Base-by-base conservation (phyloP, 2,329 filamentous ascomycete species). In the Chaetomium olivaceum region DNA sequence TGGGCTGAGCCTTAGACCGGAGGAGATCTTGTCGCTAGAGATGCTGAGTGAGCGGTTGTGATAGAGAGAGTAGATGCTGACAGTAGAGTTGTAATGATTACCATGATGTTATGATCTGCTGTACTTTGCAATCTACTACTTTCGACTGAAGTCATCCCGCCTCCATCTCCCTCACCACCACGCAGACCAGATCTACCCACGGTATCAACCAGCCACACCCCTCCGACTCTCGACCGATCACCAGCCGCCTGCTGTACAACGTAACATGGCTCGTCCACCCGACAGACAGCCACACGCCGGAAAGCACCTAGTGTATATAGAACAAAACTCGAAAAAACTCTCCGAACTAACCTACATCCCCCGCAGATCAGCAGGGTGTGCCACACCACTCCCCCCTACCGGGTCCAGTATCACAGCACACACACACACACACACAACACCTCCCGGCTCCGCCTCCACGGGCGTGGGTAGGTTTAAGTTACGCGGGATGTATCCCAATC, bases 1-100 rank as follows among this genome's bases (percentile, higher is more conserved):
- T 16, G 63, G 69, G 14, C 31, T 72, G 16, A 64, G 50, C 5
- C 57, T 72, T 8, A 55, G 68, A 11, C 68, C 67, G 0, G 70
- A 72, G 23, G 70, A 72, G 62, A 58, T 69, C 5, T 29, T 68
- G 62, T 68, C 65, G 29, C 43, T 72, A 31, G 70, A 72, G 64
- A 70, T 58, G 31, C 54, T 71, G 12, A 65, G 67, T 56, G 63
- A 70, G 56, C 62, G 70, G 52, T 56, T 71, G 46, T 69, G 50
- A 69, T 59, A 62, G 27, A 56, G 31, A 21, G n/a, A 14, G 8
- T 56, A 62, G 43, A 54, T 9, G 27, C 14, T 19, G 8, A 25
- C 14, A 33, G n/a, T 14, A 31, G 27, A 56, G 23, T n/a, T 39
- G 11, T 61, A 58, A 58, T 65, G 55, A 61, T 54, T 46, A 48